Percentiles rank a stretch among this genome's conserved stretches.
Evolutionary conservation across 495 filamentous ascomycete genomes (phyloP).

Genomic region (Tuber microsphaerosporum): DNA sequence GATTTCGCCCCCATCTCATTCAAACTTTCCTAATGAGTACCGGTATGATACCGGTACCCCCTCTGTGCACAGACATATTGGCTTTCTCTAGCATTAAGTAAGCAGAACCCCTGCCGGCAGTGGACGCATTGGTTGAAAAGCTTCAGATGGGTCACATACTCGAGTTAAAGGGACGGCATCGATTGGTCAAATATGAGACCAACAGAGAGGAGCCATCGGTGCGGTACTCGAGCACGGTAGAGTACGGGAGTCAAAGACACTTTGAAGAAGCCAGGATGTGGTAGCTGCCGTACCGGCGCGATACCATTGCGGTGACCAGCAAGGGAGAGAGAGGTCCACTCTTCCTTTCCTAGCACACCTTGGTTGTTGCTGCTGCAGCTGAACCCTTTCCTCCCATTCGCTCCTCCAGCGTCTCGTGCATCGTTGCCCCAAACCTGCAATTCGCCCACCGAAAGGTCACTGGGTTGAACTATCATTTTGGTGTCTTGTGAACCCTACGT

Average conservation of each 20-base stretch:
- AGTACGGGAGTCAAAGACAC: not conserved
- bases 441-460: not conserved
- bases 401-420: not conserved
- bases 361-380: not conserved
- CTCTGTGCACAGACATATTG: not conserved
- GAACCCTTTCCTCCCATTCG: conserved; percentile 1
- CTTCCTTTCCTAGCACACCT: not conserved
- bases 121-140: not conserved
- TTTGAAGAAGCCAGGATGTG: not conserved
- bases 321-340: not conserved
- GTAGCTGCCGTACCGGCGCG: not conserved
- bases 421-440: not conserved
- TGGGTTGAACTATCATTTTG: not conserved
- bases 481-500: not conserved
- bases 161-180: not conserved
- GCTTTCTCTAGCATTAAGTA: not conserved
- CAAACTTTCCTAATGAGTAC: not conserved
- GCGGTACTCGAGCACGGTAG: not conserved
- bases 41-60: no score
- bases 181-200: not conserved
- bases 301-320: not conserved
- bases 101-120: not conserved
- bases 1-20: not conserved
- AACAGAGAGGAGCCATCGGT: not conserved
- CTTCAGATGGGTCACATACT: not conserved